These are phyloP conservation scores for Phytopythium montanum DNA, from an alignment of 352 stramenopile genomes.

Conservation along the genomic window DNA sequence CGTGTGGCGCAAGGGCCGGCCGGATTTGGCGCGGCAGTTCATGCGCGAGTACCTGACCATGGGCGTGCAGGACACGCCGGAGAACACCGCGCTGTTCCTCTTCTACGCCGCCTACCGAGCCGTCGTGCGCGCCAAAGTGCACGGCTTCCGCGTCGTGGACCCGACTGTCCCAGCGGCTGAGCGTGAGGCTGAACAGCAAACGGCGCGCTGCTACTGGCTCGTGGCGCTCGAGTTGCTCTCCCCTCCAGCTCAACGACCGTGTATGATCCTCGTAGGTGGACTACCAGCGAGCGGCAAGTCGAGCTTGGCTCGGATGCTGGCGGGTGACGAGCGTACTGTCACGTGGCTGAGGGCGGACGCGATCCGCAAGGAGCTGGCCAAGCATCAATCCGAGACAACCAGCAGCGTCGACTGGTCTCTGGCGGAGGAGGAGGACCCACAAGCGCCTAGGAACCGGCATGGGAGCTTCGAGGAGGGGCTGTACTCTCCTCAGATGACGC, in stretches of 20 bases:
- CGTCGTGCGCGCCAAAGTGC: constrained; percentile 68
- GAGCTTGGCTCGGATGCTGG: constrained; percentile 49
- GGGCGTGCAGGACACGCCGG: constrained; percentile 40
- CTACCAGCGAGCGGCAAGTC: constrained; percentile 67
- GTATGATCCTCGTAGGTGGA: constrained; percentile 50
- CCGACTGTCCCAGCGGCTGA: constrained; percentile 32
- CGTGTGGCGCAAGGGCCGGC: constrained; percentile 52
- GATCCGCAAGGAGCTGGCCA: constrained; percentile 55
- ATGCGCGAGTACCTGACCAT: constrained; percentile 53
- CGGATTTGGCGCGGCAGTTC: constrained; percentile 46
- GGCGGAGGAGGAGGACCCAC: constrained; percentile 3
- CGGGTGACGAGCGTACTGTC: constrained; percentile 32
- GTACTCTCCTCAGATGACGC: constrained; percentile 53
- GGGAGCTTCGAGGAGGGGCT: constrained; percentile 53
- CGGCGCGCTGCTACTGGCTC: constrained; percentile 58
- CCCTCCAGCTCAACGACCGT: constrained; percentile 34
- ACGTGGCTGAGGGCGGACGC: constrained; percentile 59
- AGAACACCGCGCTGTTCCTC: constrained; percentile 39
- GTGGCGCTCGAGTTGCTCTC: constrained; percentile 55
- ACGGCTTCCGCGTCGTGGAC: constrained; percentile 60
- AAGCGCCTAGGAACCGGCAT: neutral
- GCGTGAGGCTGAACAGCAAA: constrained; percentile 34
- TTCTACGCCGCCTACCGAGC: constrained; percentile 71
- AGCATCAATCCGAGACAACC: constrained; percentile 2
- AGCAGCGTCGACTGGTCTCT: constrained; percentile 4